phyloP scores from a whole-genome alignment of 1,284 basidiomycete species.

The Ustilago xerochloae region DNA sequence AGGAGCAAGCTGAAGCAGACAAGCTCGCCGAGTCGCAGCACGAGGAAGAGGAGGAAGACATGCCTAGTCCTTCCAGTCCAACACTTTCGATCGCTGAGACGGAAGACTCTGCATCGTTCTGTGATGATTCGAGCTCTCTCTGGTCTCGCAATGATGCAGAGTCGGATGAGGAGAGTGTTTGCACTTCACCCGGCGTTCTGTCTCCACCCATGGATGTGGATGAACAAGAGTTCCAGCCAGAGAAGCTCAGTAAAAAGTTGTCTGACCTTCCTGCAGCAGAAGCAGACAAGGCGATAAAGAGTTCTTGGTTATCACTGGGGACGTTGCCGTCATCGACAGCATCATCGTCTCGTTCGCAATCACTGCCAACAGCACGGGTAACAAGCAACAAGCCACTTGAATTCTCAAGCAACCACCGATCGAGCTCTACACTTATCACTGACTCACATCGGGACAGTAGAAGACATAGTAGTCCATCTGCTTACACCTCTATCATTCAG shows the following conservation, averaged over 20 bases:
- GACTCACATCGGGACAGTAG: constrained; percentile 16
- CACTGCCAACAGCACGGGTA: constrained; percentile 11
- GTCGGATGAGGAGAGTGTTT: constrained; percentile 25
- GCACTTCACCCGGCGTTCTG: constrained; percentile 35
- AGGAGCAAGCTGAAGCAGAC: not conserved
- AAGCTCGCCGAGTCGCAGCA: not conserved
- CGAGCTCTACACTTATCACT: constrained; percentile 11
- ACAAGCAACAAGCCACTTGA: constrained; percentile 7
- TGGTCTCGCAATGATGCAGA: constrained; percentile 29
- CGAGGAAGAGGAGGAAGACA: constrained; percentile 7
- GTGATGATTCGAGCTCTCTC: constrained; percentile 38
- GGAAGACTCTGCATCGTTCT: constrained; percentile 23
- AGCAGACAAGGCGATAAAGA: not conserved
- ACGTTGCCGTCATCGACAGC: constrained; percentile 17
- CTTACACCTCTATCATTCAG: constrained; percentile 27
- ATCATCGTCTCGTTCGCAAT: constrained; percentile 23
- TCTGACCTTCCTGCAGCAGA: constrained; percentile 4
- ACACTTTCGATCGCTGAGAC: constrained; percentile 25
- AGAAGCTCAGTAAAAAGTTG: constrained; percentile 33
- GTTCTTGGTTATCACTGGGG: constrained; percentile 23
- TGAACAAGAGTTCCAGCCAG: constrained; percentile 7
- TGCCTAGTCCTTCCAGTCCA: constrained; percentile 23
- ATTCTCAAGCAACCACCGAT: not conserved
- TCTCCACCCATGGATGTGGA: constrained; percentile 24
- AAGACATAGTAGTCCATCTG: constrained; percentile 8